These are phyloP conservation scores for Gigaspora rosea DNA, from an alignment of 192 early-diverging fungal species.

Conservation along the genomic window DNA sequence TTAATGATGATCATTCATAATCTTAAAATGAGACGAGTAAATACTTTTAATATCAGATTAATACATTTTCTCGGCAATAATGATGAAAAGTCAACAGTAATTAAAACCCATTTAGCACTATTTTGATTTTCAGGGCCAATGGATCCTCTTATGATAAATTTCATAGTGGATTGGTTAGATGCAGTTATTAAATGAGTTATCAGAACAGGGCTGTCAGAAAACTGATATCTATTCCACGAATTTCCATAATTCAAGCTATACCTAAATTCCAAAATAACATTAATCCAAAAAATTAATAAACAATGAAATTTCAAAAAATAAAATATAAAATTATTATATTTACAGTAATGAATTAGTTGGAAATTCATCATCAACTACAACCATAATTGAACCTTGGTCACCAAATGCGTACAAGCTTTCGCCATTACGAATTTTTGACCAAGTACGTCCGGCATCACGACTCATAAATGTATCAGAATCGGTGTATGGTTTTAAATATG, in stretches of 20 bases:
- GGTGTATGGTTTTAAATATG: conserved; percentile 56
- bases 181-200: conserved; percentile 66
- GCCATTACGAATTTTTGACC: conserved; percentile 70
- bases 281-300: neutral
- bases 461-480: conserved; percentile 77
- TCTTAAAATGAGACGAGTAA: neutral
- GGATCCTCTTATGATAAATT: conserved; percentile 72
- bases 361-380: conserved; percentile 69
- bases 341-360: conserved; percentile 65
- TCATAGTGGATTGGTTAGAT: conserved; percentile 64
- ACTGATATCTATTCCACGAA: conserved; percentile 66
- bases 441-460: conserved; percentile 83
- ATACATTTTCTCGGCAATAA: conserved; percentile 46
- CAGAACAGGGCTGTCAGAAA: conserved; percentile 60
- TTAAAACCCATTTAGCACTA: conserved; percentile 38
- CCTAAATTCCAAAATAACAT: neutral
- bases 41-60: conserved; percentile 32
- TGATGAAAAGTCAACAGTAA: conserved; percentile 64
- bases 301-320: neutral
- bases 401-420: conserved; percentile 83
- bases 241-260: conserved; percentile 81
- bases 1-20: too few relatives aligned
- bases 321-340: neutral
- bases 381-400: conserved; percentile 83
- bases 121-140: conserved; percentile 33